A percentile compares a stretch with the other conserved stretches of the same genome.
Conservation (phyloP, 352 stramenopile species). For the Phytophthora brassicae region DNA sequence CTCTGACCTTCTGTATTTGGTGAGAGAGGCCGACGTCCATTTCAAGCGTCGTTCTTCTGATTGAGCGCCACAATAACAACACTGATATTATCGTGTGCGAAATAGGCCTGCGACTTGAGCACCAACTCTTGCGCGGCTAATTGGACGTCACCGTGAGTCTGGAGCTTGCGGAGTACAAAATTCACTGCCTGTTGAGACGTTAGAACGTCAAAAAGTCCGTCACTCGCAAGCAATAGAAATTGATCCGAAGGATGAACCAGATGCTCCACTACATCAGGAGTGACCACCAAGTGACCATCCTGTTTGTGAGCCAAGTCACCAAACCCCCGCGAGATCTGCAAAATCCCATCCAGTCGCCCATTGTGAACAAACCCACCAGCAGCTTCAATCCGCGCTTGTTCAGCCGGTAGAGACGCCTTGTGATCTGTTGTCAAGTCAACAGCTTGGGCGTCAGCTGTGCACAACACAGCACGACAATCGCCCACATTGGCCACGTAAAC, state of each 20-base stretch:
- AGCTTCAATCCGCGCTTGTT: slow-evolving; percentile 80
- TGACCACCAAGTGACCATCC: slow-evolving; percentile 82
- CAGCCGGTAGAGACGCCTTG: slow-evolving; percentile 77
- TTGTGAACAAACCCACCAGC: slow-evolving; percentile 89
- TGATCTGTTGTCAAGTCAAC: slow-evolving; percentile 87
- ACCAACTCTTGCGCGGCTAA: slow-evolving; percentile 86
- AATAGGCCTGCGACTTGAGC: slow-evolving; percentile 87
- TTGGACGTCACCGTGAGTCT: slow-evolving; percentile 88
- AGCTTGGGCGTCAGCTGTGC: slow-evolving; percentile 65
- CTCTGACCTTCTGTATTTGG: slow-evolving; percentile 11
- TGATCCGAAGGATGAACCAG: slow-evolving; percentile 68
- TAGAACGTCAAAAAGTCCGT: slow-evolving; percentile 91
- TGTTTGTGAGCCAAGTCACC: slow-evolving; percentile 89
- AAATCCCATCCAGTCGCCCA: slow-evolving; percentile 83
- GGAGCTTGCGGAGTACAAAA: slow-evolving; percentile 88
- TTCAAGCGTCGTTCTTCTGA: slow-evolving; percentile 50
- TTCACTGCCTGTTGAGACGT: slow-evolving; percentile 91
- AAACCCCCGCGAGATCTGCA: slow-evolving; percentile 88
- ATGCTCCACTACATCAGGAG: slow-evolving; percentile 81
- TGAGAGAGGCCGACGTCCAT: slow-evolving; percentile 24
- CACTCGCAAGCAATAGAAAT: slow-evolving; percentile 90
- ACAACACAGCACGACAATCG: slow-evolving; percentile 89
- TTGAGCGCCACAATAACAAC: slow-evolving; percentile 88
- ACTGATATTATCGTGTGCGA: slow-evolving; percentile 91
- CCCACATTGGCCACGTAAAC: slow-evolving; percentile 89